Percentiles rank a stretch among this genome's conserved stretches.
phyloP scores from a whole-genome alignment of 2,329 filamentous ascomycete genomes.

The Hypomyces rosellus region DNA sequence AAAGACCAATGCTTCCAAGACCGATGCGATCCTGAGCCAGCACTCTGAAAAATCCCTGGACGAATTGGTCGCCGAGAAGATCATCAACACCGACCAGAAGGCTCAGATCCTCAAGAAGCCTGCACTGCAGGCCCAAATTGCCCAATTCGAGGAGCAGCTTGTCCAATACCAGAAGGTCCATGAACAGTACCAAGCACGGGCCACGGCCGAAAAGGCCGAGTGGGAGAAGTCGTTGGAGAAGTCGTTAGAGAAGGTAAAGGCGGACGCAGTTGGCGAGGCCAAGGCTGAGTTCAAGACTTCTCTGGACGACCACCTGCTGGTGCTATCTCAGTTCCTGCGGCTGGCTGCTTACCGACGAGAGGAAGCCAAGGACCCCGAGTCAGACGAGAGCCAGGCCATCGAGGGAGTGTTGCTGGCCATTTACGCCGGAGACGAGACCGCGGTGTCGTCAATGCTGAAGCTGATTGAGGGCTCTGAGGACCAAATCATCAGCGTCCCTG shows the following conservation, averaged over 20 bases:
- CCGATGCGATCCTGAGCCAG: constrained; percentile 59
- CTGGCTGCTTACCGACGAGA: constrained; percentile 64
- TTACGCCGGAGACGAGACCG: constrained; percentile 66
- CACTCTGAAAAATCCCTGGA: constrained; percentile 66
- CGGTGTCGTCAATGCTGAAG: constrained; percentile 69
- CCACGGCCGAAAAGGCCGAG: constrained; percentile 52
- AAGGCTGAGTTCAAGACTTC: constrained; percentile 46
- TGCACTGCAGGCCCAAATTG: constrained; percentile 59
- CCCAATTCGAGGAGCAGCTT: constrained; percentile 68
- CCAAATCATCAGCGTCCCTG: constrained; percentile 55
- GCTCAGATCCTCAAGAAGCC: constrained; percentile 73
- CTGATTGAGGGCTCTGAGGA: constrained; percentile 68
- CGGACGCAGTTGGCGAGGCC: constrained; percentile 45
- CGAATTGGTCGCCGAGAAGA: constrained; percentile 61
- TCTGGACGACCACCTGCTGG: constrained; percentile 59
- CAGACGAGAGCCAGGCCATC: constrained; percentile 72
- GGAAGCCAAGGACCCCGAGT: constrained; percentile 57
- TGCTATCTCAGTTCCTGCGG: constrained; percentile 62
- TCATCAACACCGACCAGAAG: constrained; percentile 78
- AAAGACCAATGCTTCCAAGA: constrained; percentile 65
- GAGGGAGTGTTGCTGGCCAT: constrained; percentile 74
- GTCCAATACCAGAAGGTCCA: constrained; percentile 70
- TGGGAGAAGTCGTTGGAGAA: constrained; percentile 53
- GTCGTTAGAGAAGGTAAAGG: constrained; percentile 42
- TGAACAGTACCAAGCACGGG: constrained; percentile 59